phyloP scores from a whole-genome alignment of 164 flowering plant genomes.

The Cinnamomum chago region DNA sequence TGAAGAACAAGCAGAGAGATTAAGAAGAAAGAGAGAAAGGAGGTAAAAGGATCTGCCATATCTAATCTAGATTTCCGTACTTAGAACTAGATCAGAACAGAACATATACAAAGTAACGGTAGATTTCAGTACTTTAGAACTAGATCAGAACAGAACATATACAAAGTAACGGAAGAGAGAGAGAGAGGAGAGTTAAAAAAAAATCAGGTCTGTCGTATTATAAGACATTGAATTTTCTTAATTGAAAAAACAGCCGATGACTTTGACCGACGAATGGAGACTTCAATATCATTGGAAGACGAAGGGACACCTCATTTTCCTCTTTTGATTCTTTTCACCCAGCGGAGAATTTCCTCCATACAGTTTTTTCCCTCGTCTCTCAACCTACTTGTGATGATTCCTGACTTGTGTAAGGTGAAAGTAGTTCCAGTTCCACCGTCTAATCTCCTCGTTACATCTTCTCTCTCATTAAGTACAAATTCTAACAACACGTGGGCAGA shows the following conservation, averaged over 20 bases:
- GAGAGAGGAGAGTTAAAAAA: neutral
- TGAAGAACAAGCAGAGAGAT: neutral
- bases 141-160: too few species aligned
- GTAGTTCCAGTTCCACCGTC: too few species aligned
- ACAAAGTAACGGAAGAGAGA: neutral
- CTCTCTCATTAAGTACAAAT: too few species aligned
- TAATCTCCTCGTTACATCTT: too few species aligned
- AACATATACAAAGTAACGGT: neutral
- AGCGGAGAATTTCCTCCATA: neutral
- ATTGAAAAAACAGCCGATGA: neutral
- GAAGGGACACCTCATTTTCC: neutral
- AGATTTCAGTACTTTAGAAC: neutral
- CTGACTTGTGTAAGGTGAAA: too few species aligned
- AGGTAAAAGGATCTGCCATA: neutral
- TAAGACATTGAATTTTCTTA: neutral
- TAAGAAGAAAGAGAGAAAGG: neutral
- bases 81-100: too few species aligned
- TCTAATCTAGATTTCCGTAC: neutral
- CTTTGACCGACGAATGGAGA: neutral
- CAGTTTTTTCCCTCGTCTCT: neutral
- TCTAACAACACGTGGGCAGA: too few species aligned
- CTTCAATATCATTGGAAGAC: neutral
- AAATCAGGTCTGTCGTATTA: neutral
- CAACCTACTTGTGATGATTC: too few species aligned
- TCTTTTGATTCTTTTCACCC: neutral